A percentile compares a stretch with the other conserved stretches of the same genome.
Conservation (phyloP, 2,329 filamentous ascomycete genomes). For the Byssochlamys sp. region DNA sequence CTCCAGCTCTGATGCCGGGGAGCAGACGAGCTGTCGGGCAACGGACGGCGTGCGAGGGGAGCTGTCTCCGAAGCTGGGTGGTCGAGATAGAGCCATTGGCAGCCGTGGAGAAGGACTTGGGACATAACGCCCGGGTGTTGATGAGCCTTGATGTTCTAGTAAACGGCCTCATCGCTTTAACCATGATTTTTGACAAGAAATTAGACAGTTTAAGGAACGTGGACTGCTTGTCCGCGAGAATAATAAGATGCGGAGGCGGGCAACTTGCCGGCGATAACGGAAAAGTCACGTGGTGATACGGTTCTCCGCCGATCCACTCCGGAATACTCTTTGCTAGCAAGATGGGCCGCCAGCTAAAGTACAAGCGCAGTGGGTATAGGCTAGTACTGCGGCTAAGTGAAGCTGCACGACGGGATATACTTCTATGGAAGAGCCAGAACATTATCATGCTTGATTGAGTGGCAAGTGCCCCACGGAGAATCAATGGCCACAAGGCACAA, state of each 20-base stretch:
- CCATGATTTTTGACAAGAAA: not conserved
- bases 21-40: slow-evolving; percentile 5
- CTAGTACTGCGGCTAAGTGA: not conserved
- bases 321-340: not conserved
- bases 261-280: slow-evolving; percentile 15
- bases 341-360: not conserved
- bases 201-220: not conserved
- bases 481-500: not conserved
- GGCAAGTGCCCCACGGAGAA: not conserved
- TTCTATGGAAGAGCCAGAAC: not conserved
- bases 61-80: slow-evolving; percentile 18
- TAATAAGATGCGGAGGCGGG: slow-evolving; percentile 8
- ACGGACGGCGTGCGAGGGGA: slow-evolving; percentile 16
- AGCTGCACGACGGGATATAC: not conserved
- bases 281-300: slow-evolving; percentile 32
- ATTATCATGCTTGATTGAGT: not conserved
- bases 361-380: not conserved
- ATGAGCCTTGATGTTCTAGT: slow-evolving; percentile 22
- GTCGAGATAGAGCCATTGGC: slow-evolving; percentile 20
- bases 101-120: slow-evolving; percentile 16
- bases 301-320: slow-evolving; percentile 4
- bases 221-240: not conserved
- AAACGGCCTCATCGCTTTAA: slow-evolving; percentile 9
- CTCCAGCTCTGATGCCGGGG: slow-evolving; percentile 6
- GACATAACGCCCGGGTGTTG: slow-evolving; percentile 14